These are phyloP conservation scores for Grammothele lineata DNA, from an alignment of 768 basidiomycete genomes.

Conservation along the genomic window DNA sequence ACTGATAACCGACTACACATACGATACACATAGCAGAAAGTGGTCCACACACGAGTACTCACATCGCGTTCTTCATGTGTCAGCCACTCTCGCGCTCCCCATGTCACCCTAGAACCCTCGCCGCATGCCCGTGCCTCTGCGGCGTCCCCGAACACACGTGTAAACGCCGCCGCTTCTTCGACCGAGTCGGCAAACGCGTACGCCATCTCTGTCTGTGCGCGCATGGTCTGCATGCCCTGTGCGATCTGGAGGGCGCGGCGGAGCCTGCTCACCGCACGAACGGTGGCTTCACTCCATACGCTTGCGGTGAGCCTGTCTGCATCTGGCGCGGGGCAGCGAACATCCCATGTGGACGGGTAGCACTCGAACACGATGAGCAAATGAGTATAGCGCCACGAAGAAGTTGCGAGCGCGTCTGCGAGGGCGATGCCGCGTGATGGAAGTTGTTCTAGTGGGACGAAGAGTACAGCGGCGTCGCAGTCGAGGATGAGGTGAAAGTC, in stretches of 20 bases:
- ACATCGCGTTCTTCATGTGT: constrained; percentile 53
- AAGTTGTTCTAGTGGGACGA: constrained; percentile 41
- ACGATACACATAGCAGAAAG: neutral
- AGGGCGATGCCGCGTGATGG: constrained; percentile 46
- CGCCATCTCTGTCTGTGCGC: constrained; percentile 37
- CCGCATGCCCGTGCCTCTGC: constrained; percentile 39
- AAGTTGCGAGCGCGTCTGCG: constrained; percentile 38
- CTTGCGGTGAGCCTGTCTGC: constrained; percentile 6
- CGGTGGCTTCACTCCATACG: constrained; percentile 55
- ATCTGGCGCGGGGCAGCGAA: constrained; percentile 13
- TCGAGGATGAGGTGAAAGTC: constrained; percentile 69
- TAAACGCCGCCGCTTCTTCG: constrained; percentile 50
- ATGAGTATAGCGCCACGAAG: constrained; percentile 60
- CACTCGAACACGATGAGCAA: constrained; percentile 56
- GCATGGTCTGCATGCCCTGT: constrained; percentile 54
- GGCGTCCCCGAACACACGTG: constrained; percentile 55
- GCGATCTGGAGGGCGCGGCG: constrained; percentile 57
- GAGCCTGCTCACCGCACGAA: constrained; percentile 69
- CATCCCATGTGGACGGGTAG: constrained; percentile 46
- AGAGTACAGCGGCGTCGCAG: constrained; percentile 52
- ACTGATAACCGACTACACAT: neutral
- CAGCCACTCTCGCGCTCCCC: constrained; percentile 56
- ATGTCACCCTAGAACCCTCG: too few relatives aligned
- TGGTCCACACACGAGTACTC: neutral
- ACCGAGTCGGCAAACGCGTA: constrained; percentile 63